Evolutionary conservation across 257 asterid genomes (phyloP).

Genomic region (Rehmannia glutinosa): DNA sequence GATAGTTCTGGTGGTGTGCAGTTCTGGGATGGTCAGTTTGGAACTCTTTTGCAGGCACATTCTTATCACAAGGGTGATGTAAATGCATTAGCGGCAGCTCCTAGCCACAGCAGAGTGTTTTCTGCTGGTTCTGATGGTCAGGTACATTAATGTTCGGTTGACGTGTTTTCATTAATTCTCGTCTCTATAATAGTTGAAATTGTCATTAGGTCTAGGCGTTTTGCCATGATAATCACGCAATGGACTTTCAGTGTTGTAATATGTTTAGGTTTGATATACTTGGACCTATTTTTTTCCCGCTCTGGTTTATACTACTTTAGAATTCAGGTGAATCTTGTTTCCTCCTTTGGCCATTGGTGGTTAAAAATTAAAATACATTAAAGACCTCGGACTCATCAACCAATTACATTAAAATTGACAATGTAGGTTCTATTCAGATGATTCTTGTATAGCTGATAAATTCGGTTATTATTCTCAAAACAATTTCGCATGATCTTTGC

Average conservation of each 20-base stretch:
- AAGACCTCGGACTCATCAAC: neutral
- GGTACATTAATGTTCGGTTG: conserved; percentile 39
- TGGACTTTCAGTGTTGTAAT: neutral
- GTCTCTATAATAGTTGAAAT: neutral
- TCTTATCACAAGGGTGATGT: conserved; percentile 91
- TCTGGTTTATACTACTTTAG: neutral
- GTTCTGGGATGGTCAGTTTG: conserved; percentile 89
- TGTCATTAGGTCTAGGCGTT: neutral
- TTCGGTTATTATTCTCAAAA: neutral
- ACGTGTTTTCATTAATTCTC: neutral
- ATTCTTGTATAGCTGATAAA: neutral
- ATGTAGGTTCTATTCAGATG: conserved; percentile 2
- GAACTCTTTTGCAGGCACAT: conserved; percentile 85
- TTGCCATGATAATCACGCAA: neutral
- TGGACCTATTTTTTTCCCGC: neutral
- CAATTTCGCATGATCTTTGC: neutral
- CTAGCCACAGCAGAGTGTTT: conserved; percentile 78
- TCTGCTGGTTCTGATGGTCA: conserved; percentile 99
- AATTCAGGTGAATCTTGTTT: conserved; percentile 6
- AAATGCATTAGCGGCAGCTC: conserved; percentile 82
- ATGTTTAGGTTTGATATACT: neutral
- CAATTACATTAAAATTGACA: neutral
- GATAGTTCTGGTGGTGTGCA: conserved; percentile 91
- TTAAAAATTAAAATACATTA: neutral
- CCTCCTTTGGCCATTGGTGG: neutral